These are phyloP conservation scores for Synchytrium microbalum DNA, from an alignment of 371 early-diverging fungal species.

Conservation along the genomic window DNA sequence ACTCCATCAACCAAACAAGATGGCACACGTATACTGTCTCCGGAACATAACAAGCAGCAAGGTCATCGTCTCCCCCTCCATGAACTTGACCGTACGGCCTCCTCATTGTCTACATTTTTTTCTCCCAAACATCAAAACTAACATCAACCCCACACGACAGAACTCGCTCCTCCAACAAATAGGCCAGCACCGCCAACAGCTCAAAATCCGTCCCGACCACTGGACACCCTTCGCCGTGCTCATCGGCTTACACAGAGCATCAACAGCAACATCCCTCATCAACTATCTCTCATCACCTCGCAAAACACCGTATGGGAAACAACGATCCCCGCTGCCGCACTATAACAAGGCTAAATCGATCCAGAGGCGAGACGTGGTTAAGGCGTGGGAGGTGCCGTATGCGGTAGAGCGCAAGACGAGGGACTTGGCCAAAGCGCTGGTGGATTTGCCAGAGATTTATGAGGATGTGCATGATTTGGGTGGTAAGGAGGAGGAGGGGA, in stretches of 20 bases:
- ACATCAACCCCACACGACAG: conserved; percentile 8
- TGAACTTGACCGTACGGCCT: conserved; percentile 19
- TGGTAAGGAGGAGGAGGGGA: not conserved
- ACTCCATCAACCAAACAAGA: no score
- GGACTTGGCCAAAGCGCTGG: not conserved
- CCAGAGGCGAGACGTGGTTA: not conserved
- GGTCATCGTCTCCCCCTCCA: conserved; percentile 27
- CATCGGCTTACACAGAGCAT: conserved; percentile 19
- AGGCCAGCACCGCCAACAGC: conserved; percentile 26
- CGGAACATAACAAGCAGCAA: conserved; percentile 29
- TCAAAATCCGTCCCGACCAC: conserved; percentile 33
- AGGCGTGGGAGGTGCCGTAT: not conserved
- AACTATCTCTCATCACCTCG: conserved; percentile 2
- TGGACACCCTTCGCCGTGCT: conserved; percentile 40
- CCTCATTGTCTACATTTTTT: conserved; percentile 1
- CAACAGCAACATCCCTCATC: conserved; percentile 7
- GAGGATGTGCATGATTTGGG: not conserved
- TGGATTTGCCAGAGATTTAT: not conserved
- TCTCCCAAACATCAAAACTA: not conserved
- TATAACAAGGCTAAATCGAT: not conserved
- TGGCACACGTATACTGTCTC: conserved; percentile 32
- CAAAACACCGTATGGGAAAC: not conserved
- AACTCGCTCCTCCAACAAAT: conserved; percentile 26
- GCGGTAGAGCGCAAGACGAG: not conserved
- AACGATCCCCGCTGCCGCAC: not conserved